Conservation (phyloP, 2,329 filamentous ascomycete species). For the Podosphaera xanthii region DNA sequence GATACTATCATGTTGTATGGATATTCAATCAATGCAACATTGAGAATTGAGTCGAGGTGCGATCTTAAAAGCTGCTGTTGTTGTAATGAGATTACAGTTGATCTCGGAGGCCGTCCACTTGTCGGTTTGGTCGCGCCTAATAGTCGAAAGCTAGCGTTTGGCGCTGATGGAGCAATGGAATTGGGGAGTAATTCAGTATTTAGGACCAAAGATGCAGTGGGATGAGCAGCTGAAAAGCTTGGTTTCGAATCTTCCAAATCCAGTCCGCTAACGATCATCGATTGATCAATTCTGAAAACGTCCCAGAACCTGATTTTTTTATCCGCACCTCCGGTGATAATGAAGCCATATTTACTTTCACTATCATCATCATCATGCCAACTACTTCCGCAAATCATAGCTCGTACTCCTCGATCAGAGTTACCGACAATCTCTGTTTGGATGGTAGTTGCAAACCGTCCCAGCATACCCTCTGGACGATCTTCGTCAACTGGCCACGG, state of each 20-base stretch:
- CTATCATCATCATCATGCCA: conserved; percentile 39
- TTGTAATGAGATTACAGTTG: conserved; percentile 68
- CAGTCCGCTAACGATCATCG: conserved; percentile 58
- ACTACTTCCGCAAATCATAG: conserved; percentile 51
- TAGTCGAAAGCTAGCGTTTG: conserved; percentile 14
- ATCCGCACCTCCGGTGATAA: conserved; percentile 73
- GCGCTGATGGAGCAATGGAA: conserved; percentile 10
- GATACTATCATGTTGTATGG: conserved; percentile 88
- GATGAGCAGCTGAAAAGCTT: conserved; percentile 43
- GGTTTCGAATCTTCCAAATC: conserved; percentile 47
- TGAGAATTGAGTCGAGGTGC: conserved; percentile 70
- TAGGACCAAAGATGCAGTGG: conserved; percentile 37
- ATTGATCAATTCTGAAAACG: conserved; percentile 52
- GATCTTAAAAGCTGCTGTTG: conserved; percentile 69
- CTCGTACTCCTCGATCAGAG: conserved; percentile 45
- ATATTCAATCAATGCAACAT: conserved; percentile 68
- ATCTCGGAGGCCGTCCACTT: conserved; percentile 34
- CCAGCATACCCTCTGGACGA: conserved; percentile 64
- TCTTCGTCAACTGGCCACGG: conserved; percentile 83
- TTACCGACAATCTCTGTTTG: conserved; percentile 33
- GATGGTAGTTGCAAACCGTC: conserved; percentile 56
- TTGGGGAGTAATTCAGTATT: conserved; percentile 31
- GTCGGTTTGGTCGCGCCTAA: conserved; percentile 11
- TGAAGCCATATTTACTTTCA: conserved; percentile 57
- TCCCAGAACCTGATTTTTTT: conserved; percentile 92